These are phyloP conservation scores for Spencermartinsiella ligniputridi DNA, from an alignment of 1,139 yeast genomes.

Conservation along the genomic window DNA sequence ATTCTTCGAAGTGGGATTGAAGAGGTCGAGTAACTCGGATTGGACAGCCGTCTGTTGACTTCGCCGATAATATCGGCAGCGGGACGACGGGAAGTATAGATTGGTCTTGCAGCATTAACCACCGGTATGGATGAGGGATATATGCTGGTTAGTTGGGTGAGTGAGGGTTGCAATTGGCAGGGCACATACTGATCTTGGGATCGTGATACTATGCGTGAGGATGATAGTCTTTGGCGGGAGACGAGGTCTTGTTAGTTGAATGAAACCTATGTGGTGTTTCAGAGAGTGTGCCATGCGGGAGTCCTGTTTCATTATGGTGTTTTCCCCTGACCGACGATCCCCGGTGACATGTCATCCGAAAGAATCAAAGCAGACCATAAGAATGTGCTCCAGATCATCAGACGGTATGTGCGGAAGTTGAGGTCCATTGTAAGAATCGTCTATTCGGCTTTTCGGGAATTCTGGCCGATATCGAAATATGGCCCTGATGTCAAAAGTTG, in stretches of 20 bases:
- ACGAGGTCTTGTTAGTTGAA: slow-evolving; percentile 1
- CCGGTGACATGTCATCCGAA: too few relatives aligned
- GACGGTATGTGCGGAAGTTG: too few relatives aligned
- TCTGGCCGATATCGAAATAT: too few relatives aligned
- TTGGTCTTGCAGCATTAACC: slow-evolving; percentile 4
- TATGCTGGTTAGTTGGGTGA: neutral
- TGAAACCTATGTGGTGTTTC: too few relatives aligned
- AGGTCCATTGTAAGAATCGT: too few relatives aligned
- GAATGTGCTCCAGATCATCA: too few relatives aligned
- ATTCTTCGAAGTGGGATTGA: slow-evolving; percentile 6
- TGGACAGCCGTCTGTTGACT: slow-evolving; percentile 21
- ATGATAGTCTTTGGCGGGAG: neutral
- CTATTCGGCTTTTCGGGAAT: too few relatives aligned
- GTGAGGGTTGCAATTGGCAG: neutral
- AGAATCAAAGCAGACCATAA: too few relatives aligned
- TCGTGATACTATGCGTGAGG: neutral
- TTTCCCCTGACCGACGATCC: too few relatives aligned
- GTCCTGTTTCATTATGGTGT: too few relatives aligned
- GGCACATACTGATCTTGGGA: slow-evolving; percentile 3
- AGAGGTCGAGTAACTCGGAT: slow-evolving; percentile 1
- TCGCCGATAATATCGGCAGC: slow-evolving; percentile 23
- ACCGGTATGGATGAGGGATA: slow-evolving; percentile 8
- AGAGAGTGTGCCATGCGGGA: too few relatives aligned
- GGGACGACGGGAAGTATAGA: slow-evolving; percentile 14
- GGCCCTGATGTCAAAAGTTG: too few relatives aligned